Percentiles rank a stretch among this genome's conserved stretches.
phyloP scores from a whole-genome alignment of 495 filamentous ascomycete species.

The Xylaria curta region DNA sequence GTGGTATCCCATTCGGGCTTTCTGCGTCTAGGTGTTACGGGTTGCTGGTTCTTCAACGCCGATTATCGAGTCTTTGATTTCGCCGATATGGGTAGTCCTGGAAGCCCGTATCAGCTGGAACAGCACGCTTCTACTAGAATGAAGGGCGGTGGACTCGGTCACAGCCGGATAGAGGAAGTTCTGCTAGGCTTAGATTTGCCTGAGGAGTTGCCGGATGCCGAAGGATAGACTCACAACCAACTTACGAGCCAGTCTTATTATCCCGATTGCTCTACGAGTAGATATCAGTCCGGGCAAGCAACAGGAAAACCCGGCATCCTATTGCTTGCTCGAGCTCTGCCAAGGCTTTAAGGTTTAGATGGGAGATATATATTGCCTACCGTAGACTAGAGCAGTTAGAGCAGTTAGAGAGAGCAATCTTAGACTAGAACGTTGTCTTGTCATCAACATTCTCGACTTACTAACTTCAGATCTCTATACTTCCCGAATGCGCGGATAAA shows the following conservation, averaged over 20 bases:
- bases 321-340: neutral
- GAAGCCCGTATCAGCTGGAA: conserved; percentile 42
- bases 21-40: conserved; percentile 53
- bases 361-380: neutral
- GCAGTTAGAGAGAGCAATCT: neutral
- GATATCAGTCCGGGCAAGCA: neutral
- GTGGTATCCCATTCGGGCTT: conserved; percentile 68
- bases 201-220: conserved; percentile 34
- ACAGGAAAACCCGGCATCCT: neutral
- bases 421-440: neutral
- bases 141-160: conserved; percentile 43
- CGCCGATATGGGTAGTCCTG: conserved; percentile 39
- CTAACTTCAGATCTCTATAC: neutral
- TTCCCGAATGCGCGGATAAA: neutral
- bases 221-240: conserved; percentile 6
- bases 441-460: neutral
- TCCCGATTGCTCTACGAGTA: neutral
- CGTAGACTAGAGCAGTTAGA: neutral
- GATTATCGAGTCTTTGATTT: conserved; percentile 70
- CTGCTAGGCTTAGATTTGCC: conserved; percentile 38
- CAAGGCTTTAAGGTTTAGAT: neutral
- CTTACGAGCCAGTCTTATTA: neutral
- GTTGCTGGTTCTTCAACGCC: conserved; percentile 60
- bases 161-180: conserved; percentile 35
- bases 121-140: conserved; percentile 51